Percentiles rank a stretch among this genome's conserved stretches.
Conservation (phyloP, 352 stramenopile species). For the Phytophthora ramorum region DNA sequence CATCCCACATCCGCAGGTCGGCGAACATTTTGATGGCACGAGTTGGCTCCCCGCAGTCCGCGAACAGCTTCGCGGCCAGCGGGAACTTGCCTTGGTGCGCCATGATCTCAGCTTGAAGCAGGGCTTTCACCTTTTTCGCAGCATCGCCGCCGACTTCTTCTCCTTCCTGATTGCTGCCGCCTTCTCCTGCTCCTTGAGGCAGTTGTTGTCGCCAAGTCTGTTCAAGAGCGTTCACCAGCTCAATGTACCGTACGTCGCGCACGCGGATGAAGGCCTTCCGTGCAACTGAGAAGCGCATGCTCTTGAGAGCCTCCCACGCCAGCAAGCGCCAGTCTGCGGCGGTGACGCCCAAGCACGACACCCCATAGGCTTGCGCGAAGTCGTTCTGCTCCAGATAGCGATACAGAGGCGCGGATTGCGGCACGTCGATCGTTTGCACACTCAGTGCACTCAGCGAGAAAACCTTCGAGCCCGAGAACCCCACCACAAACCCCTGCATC, state of each 20-base stretch:
- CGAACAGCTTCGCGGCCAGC: slow-evolving; percentile 90
- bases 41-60: slow-evolving; percentile 79
- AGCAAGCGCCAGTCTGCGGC: slow-evolving; percentile 91
- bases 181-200: slow-evolving; percentile 30
- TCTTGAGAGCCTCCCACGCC: slow-evolving; percentile 87
- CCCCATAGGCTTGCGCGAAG: slow-evolving; percentile 87
- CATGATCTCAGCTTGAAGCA: slow-evolving; percentile 93
- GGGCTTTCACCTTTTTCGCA: slow-evolving; percentile 59
- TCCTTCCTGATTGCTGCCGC: slow-evolving; percentile 22
- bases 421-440: slow-evolving; percentile 93
- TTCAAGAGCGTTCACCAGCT: slow-evolving; percentile 90
- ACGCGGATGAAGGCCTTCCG: slow-evolving; percentile 92
- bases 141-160: slow-evolving; percentile 43
- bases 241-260: slow-evolving; percentile 92
- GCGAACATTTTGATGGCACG: slow-evolving; percentile 95
- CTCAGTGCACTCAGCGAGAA: slow-evolving; percentile 90
- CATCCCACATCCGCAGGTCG: slow-evolving; percentile 93
- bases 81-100: slow-evolving; percentile 93
- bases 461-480: slow-evolving; percentile 93
- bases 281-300: slow-evolving; percentile 82
- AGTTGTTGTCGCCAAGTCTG: slow-evolving; percentile 73
- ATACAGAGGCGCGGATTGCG: slow-evolving; percentile 89
- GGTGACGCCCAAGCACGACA: slow-evolving; percentile 95
- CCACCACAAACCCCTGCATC: slow-evolving; percentile 93
- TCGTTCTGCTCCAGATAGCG: slow-evolving; percentile 92